Conservation (phyloP, 2,329 filamentous ascomycete genomes). For the Sporothrix variecibatus region DNA sequence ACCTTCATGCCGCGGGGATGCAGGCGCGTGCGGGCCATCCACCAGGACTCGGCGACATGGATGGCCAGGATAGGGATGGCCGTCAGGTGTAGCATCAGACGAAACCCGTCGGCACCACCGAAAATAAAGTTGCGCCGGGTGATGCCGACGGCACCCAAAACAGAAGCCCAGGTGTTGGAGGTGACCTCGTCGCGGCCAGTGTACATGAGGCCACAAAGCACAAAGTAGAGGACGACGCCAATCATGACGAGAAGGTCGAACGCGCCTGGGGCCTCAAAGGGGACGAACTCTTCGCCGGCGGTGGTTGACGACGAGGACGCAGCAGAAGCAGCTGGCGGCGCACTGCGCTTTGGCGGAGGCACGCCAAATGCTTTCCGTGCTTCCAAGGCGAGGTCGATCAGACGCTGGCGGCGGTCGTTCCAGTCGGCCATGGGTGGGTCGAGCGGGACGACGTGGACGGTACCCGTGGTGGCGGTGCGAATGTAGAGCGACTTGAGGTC, state of each 20-base stretch:
- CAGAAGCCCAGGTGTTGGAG: constrained; percentile 47
- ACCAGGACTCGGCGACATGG: constrained; percentile 65
- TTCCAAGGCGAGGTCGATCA: constrained; percentile 69
- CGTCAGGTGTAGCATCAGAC: constrained; percentile 60
- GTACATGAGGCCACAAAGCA: constrained; percentile 50
- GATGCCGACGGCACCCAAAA: constrained; percentile 5
- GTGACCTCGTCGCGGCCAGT: constrained; percentile 55
- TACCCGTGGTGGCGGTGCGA: constrained; percentile 48
- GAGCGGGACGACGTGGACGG: constrained; percentile 59
- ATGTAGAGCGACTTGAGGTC: constrained; percentile 64
- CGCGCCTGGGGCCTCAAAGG: constrained; percentile 45
- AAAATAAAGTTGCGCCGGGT: not conserved
- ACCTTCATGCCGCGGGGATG: constrained; percentile 50
- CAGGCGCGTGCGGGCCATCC: constrained; percentile 53
- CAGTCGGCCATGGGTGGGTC: constrained; percentile 69
- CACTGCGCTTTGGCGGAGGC: constrained; percentile 46
- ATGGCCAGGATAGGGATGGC: constrained; percentile 61
- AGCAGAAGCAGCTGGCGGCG: constrained; percentile 42
- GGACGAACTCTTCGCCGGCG: constrained; percentile 36
- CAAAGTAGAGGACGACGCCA: constrained; percentile 54
- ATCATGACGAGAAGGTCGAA: constrained; percentile 55
- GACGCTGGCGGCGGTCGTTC: constrained; percentile 66
- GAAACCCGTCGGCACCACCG: constrained; percentile 51
- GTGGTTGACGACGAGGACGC: constrained; percentile 46
- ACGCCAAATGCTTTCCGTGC: constrained; percentile 62